Percentiles rank a stretch among this genome's conserved stretches.
Evolutionary conservation across 805 yeast species (phyloP).

Genomic region (Starmerella kuoi): DNA sequence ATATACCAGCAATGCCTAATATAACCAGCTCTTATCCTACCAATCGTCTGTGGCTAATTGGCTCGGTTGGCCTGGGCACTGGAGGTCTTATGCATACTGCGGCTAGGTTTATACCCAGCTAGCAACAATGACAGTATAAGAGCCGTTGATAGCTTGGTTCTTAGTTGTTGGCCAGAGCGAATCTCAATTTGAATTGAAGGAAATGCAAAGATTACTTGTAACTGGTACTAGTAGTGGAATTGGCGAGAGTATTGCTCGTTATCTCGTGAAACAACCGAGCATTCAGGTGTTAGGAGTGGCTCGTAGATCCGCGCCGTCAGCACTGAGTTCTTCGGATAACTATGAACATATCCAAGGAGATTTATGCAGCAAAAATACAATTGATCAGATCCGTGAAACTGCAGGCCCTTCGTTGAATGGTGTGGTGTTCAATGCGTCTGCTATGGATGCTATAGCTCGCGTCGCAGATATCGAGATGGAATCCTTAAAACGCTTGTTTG

Average conservation of each 20-base stretch:
- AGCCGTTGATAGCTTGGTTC: no score
- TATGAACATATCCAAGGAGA: slow-evolving; percentile 40
- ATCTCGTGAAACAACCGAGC: slow-evolving; percentile 32
- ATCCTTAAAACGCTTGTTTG: slow-evolving; percentile 54
- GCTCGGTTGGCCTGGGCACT: no score
- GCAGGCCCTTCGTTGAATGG: slow-evolving; percentile 30
- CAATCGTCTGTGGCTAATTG: no score
- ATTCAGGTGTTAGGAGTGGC: slow-evolving; percentile 58
- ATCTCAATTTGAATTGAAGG: no score
- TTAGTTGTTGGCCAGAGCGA: no score
- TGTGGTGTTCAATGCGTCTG: slow-evolving; percentile 59
- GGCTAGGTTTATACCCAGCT: no score
- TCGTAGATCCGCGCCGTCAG: slow-evolving; percentile 38
- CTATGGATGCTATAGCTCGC: slow-evolving; percentile 47
- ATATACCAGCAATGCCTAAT: no score
- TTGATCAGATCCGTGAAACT: slow-evolving; percentile 26
- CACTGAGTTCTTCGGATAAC: slow-evolving; percentile 32
- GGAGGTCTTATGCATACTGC: no score
- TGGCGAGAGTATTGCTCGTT: slow-evolving; percentile 58
- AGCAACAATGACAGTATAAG: no score
- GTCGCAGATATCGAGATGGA: slow-evolving; percentile 35
- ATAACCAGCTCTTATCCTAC: no score
- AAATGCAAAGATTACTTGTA: slow-evolving; percentile 19
- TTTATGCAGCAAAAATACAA: slow-evolving; percentile 33
- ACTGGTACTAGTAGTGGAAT: slow-evolving; percentile 33